Evolutionary conservation across 78 protist species (phyloP), one percentile per base, ranked within the genome.

Genomic region (Planoprotostelium fungivorum): DNA sequence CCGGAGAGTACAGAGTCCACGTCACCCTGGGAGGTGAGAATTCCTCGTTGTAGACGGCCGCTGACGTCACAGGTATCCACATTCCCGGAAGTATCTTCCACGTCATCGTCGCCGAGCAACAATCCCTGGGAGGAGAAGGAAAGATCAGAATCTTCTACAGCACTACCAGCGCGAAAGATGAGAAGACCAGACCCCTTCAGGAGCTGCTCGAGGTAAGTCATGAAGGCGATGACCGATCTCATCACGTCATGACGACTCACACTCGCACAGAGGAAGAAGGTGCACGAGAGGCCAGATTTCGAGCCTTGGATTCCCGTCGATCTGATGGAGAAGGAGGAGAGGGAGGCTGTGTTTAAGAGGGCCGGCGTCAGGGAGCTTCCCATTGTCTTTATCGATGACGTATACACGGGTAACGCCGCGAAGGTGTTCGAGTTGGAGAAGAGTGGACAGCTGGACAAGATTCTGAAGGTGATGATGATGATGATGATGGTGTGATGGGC

Each of bases 21-120:
- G 83, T 94, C 10, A 89, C 91, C 34, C 38, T 94, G n/a, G 93
- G 89, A 90, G 96, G 94, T 63, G 92, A 90, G n/a, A n/a, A n/a
- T n/a, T n/a, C n/a, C n/a, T n/a, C n/a, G n/a, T n/a, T n/a, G n/a
- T n/a, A 28, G 86, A 5, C 25, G 36, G 34, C 10, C 86, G 86
- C 10, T 1, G 25, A 23, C 86, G 36, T 84, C 34, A n/a, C 36
- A 31, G 86, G 86, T 10, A 31, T 84, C 86, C 86, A 84, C 86
- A 31, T 84, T 10, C 86, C 86, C 86, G 86, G 86, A 1, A 31
- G 36, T 1, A 84, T 84, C 86, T 84, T 84, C 86, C 37, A 84
- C 25, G 86, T 84, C 34, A 31, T n/a, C 1, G 86, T 84, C 25
- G 37, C 34, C 34, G 86, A 84, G 86, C 86, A 31, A 28, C 37